Base-by-base conservation (phyloP, 2,329 filamentous ascomycete species). In the Rhynchosporium graminicola region DNA sequence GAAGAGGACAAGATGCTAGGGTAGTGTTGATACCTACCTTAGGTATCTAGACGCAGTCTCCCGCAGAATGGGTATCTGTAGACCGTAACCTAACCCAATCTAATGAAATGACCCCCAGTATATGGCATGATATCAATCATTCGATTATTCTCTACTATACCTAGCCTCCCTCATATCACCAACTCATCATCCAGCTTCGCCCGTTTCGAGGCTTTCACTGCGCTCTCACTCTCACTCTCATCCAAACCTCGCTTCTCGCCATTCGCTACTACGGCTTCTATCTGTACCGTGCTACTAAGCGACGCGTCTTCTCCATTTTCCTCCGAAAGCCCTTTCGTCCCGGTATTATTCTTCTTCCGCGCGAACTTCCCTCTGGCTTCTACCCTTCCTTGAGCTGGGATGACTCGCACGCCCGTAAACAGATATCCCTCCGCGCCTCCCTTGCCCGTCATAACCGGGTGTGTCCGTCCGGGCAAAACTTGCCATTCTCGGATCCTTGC, bases 391-490 rank as follows among this genome's bases (percentile, higher is more conserved):
- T 91, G 85, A 0, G 90, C 86, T 0, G 95, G 95, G 51, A 94
- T 78, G 0, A 95, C 92, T 68, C 87, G 85, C 74, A 89, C 91
- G 0, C 84, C 94, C 33, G 92, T 94, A 69, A 98, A 92, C 3
- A 99, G 75, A 75, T 91, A 99, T 0, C 95, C 95, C 73, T 98
- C 94, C 0, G 92, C 87, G 0, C 94, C 94, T 26, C 95, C 95
- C 46, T 85, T 83, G 43, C 87, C 87, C 63, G 91, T 97, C 95
- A 99, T 99, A 60, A 96, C 77, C 6, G 95, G 95, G 78, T 99
- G 95, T 58, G 95, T 98, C 59, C 95, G 81, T 0, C 92, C 91
- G 0, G 95, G 95, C 52, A 99, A 76, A 1, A 97, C 93, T 79
- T 99, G 95, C 91, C 92, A 98, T 59, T 85, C 82, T 65, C 90